Base-by-base conservation (phyloP, 2,329 filamentous ascomycete species). In the Hypoxylon sp. region DNA sequence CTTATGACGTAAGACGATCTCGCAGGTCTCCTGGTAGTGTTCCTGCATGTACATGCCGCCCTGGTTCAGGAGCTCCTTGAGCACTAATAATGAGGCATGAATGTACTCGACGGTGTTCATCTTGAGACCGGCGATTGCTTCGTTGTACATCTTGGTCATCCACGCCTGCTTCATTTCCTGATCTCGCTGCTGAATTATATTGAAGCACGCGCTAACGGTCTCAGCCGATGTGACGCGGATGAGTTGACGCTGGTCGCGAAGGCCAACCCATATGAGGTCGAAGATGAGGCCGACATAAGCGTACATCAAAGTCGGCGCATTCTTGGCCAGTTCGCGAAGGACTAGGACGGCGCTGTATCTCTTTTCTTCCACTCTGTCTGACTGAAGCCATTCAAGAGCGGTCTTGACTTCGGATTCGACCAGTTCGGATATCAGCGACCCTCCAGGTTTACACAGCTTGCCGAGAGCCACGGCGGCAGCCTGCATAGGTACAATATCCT, bases 11-110 rank as follows among this genome's bases (percentile, higher is more conserved):
- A 95, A 90, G 36, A 98, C 93, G 69, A 96, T 94, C 69, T 99
- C 96, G 78, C 95, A 98, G 10, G 93, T 91, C 73, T 97, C 93
- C 64, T 91, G 89, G 79, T 98, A 99, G 77, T 94, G 90, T 41
- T 94, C 93, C 75, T 97, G 94, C 96, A 99, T 98, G 80, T 97
- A 99, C 95, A 99, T 99, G 74, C 94, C 94, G 58, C 96, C 96
- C 78, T 97, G 95, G 69, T 96, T 89, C 17, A 99, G 88, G 51
- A 99, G 87, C 81, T 98, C 95, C 79, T 95, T 97, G 75, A 98
- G 86, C 1, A 97, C 94, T 19, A 99, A 86, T 43, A 99, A 86
- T 1, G 95, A 98, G n/a, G 93, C 96, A 77, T 99, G 97, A 45
- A 97, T 91, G 65, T 90, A 91, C 79, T 99, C 96, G 60, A 97